Evolutionary conservation across 306 rosid species (phyloP), one percentile per base, ranked within the genome.

Genomic region (Neltuma alba): DNA sequence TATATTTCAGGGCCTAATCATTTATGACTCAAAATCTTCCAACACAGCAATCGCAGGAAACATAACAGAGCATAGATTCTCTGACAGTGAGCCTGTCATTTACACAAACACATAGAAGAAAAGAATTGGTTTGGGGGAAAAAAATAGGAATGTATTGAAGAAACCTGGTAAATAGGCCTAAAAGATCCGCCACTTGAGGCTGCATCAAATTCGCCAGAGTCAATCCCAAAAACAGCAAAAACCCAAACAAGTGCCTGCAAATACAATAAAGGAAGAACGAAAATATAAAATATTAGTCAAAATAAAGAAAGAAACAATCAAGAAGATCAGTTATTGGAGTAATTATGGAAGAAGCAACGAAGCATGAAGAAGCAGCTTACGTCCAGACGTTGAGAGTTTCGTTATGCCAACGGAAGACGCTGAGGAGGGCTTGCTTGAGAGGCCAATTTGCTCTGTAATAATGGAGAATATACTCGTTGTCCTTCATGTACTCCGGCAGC

Each of bases 371-470:
- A 41, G 21, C 13, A 27, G 5, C 92, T 6, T 85, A 95, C 98
- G 99, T 95, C 99, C 99, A 95, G 77, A 95, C 94, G 31, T 95
- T 95, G 31, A 92, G 83, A 0, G 99, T 92, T 85, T 95, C 98
- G 14, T 95, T 95, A 31, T 95, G 99, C 98, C 98, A 95, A 52
- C 91, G 89, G 71, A 92, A 89, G 41, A 91, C 68, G 76, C 99
- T 95, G 60, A 91, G 84, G 70, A 95, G 34, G 33, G 99, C 97
- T 68, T 89, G 83, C 25, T 82, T 90, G 70, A 95, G 81, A 71
- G 98, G 86, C 99, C 99, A 95, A 68, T 91, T 76, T 0, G 87
- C 89, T 63, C 99, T 86, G 79, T 95, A 95, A 78, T 95, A 87
- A 76, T 89, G 87, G 31, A 92, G 69, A 20, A 95, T 90, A 75